These are phyloP conservation scores for Coemansia sp. DNA, from an alignment of 192 early-diverging fungal species.

Conservation along the genomic window DNA sequence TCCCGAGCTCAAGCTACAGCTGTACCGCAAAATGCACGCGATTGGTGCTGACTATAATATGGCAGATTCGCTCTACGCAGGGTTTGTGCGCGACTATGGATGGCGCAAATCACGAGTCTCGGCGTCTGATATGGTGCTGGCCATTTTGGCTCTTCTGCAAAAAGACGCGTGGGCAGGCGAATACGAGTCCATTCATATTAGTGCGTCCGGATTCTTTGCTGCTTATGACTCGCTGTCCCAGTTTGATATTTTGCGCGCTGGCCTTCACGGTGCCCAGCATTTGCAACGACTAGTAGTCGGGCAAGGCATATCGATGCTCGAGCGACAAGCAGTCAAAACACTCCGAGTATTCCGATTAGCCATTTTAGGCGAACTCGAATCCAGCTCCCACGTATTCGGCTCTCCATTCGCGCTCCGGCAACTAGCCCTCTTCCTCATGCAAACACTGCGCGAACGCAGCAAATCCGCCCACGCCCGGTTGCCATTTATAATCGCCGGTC, in stretches of 20 bases:
- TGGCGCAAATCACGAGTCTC: slow-evolving; percentile 62
- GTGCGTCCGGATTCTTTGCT: slow-evolving; percentile 69
- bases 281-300: slow-evolving; percentile 75
- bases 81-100: slow-evolving; percentile 79
- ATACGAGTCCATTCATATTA: not conserved
- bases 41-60: slow-evolving; percentile 81
- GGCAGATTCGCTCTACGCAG: slow-evolving; percentile 70
- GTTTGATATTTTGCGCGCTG: slow-evolving; percentile 46
- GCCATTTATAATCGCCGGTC: slow-evolving; percentile 78
- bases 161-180: slow-evolving; percentile 1
- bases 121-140: slow-evolving; percentile 79
- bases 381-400: slow-evolving; percentile 44
- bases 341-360: slow-evolving; percentile 74
- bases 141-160: slow-evolving; percentile 71
- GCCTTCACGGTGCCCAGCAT: slow-evolving; percentile 72
- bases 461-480: slow-evolving; percentile 36
- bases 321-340: slow-evolving; percentile 74
- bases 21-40: slow-evolving; percentile 63
- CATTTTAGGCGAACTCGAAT: slow-evolving; percentile 61
- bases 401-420: slow-evolving; percentile 67
- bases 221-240: slow-evolving; percentile 81
- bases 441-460: slow-evolving; percentile 56
- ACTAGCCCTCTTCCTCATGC: slow-evolving; percentile 80
- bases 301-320: slow-evolving; percentile 78
- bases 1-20: slow-evolving; percentile 71